Evolutionary conservation across 495 filamentous ascomycete species (phyloP), one percentile per base, ranked within the genome.

Genomic region (Hypoxylon fuscum): DNA sequence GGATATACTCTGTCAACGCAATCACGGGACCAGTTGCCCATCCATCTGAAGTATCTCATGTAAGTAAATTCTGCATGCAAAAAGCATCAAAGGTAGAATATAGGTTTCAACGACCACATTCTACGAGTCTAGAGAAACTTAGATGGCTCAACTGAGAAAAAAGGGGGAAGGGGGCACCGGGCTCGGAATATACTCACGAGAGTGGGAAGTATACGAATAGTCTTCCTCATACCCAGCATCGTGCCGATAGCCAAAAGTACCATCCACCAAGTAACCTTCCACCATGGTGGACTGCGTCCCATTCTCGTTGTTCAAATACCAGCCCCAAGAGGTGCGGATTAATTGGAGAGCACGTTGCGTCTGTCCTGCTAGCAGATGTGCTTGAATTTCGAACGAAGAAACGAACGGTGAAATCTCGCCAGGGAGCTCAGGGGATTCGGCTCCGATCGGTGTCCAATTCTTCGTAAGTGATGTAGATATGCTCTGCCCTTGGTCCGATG

Each of bases 361-460:
- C 52, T 85, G 75, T 4, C 77, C 73, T 5, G 79, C 82, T 2
- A 77, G 70, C 43, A 88, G 78, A 53, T 89, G 87, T 12, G 81
- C 84, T 68, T 86, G 82, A 22, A 90, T 78, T 61, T 90, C 87
- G 57, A 89, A 85, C 10, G 81, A 81, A 2, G 83, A 83, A 56
- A 88, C 86, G 71, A 89, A 89, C 0, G 86, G 81, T 9, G 81
- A 86, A 41, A 90, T 78, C 53, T 86, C 85, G 14, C 82, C 80
- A 2, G 78, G 77, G 5, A 87, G 74, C 59, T 90, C 86, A 1
- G 82, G 81, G 12, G 81, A 74, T 0, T 81, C 80, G 10, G 86
- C 80, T 31, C 87, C 87, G 40, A 85, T 83, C 6, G 83, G 79
- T 0, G 77, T 83, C 83, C 85, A 86, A 60, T 85, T 83, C 20